Percentiles rank a stretch among this genome's conserved stretches.
These are phyloP conservation scores for Gentiana macrophylla DNA, from an alignment of 257 asterid genomes.

Conservation along the genomic window DNA sequence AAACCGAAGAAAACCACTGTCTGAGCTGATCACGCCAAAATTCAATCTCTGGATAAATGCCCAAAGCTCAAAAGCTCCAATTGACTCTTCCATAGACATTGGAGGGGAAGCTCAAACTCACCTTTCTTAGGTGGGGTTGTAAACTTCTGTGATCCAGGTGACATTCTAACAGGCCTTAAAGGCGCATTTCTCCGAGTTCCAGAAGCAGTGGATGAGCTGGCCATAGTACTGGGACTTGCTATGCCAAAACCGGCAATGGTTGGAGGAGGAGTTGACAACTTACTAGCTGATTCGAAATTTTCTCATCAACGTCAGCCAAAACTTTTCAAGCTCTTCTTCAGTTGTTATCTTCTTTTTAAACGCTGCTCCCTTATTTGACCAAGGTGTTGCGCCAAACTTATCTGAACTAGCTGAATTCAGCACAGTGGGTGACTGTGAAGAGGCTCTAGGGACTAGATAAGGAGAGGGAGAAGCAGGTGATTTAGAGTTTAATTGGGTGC, in stretches of 20 bases:
- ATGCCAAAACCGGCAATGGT: slow-evolving; percentile 55
- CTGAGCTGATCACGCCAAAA: slow-evolving; percentile 84
- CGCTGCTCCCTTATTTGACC: slow-evolving; percentile 62
- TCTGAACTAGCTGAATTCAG: slow-evolving; percentile 49
- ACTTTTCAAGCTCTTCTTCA: slow-evolving; percentile 62
- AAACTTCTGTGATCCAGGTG: slow-evolving; percentile 88
- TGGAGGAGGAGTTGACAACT: slow-evolving; percentile 72
- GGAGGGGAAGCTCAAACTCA: slow-evolving; percentile 86
- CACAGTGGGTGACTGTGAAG: slow-evolving; percentile 45
- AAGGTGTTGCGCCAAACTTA: slow-evolving; percentile 48
- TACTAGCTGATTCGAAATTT: slow-evolving; percentile 57
- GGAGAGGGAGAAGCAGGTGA: slow-evolving; percentile 72
- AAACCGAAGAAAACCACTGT: slow-evolving; percentile 82
- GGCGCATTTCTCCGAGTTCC: slow-evolving; percentile 87
- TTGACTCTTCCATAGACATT: slow-evolving; percentile 88
- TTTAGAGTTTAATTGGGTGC: slow-evolving; percentile 35
- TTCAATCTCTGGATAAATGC: slow-evolving; percentile 72
- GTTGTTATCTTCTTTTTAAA: slow-evolving; percentile 65
- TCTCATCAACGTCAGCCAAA: slow-evolving; percentile 87
- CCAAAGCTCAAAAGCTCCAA: slow-evolving; percentile 68
- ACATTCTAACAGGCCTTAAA: slow-evolving; percentile 88
- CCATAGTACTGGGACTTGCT: slow-evolving; percentile 49
- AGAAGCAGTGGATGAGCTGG: slow-evolving; percentile 58
- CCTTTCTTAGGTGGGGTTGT: slow-evolving; percentile 95
- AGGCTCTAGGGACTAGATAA: slow-evolving; percentile 52